These are phyloP conservation scores for Rhytidhysteron rufulum DNA, from an alignment of 2,329 filamentous ascomycete genomes.

Conservation along the genomic window DNA sequence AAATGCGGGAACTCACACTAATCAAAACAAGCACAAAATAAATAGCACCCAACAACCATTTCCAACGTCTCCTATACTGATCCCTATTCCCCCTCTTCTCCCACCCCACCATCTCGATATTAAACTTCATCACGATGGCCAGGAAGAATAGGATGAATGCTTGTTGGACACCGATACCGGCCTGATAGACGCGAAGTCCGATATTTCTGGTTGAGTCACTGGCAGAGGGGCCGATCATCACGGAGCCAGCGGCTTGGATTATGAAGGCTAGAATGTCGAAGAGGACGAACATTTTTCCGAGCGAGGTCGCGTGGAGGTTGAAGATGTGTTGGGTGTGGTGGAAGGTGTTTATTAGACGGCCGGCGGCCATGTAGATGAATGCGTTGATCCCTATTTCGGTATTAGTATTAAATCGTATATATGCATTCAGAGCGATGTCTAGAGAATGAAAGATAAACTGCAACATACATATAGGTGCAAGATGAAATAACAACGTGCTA, in stretches of 20 bases:
- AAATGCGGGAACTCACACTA: constrained; percentile 26
- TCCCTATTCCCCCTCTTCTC: constrained; percentile 6
- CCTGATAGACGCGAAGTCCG: constrained; percentile 38
- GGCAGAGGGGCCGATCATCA: constrained; percentile 21
- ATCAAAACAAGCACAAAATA: constrained; percentile 39
- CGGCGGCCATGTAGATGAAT: constrained; percentile 30
- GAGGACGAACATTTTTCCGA: constrained; percentile 35
- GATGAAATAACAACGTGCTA: constrained; percentile 42
- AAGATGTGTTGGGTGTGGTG: constrained; percentile 19
- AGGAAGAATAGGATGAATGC: constrained; percentile 19
- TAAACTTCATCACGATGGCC: constrained; percentile 11
- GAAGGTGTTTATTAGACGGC: constrained; percentile 35
- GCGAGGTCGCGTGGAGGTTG: constrained; percentile 24
- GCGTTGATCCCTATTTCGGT: constrained; percentile 33
- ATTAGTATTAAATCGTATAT: neutral
- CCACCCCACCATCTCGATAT: constrained; percentile 5
- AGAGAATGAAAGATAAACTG: constrained; percentile 4
- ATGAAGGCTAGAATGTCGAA: constrained; percentile 40
- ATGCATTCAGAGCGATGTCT: neutral
- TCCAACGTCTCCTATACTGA: constrained; percentile 10
- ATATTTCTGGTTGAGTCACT: constrained; percentile 18
- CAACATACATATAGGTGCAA: constrained; percentile 33
- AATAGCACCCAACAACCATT: constrained; percentile 31
- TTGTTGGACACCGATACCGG: constrained; percentile 10
- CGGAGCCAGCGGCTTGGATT: constrained; percentile 36